These are phyloP conservation scores for Leishmania gerbilli DNA, from an alignment of 208 protist species.

Conservation along the genomic window DNA sequence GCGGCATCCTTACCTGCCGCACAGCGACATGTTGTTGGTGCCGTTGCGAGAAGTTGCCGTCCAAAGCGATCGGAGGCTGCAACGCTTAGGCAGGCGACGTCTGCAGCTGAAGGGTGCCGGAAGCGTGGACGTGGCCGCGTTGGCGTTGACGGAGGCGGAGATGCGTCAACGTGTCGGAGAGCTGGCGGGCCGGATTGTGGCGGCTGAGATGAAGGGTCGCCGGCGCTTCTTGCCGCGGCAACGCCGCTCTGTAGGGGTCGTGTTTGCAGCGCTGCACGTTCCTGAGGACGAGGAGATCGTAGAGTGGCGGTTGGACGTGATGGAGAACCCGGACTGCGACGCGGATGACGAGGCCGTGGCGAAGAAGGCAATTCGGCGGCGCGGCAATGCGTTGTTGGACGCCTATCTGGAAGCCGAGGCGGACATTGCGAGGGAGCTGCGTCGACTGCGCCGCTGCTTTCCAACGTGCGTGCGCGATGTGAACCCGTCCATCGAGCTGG, in stretches of 20 bases:
- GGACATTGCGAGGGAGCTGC: slow-evolving; percentile 35
- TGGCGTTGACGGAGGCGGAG: slow-evolving; percentile 36
- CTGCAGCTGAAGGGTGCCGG: not conserved
- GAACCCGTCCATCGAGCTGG: slow-evolving; percentile 53
- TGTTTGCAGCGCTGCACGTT: slow-evolving; percentile 38
- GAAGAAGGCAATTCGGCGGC: slow-evolving; percentile 37
- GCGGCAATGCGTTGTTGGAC: slow-evolving; percentile 33
- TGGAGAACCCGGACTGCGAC: slow-evolving; percentile 29
- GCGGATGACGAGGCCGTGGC: slow-evolving; percentile 26
- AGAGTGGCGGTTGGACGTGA: slow-evolving; percentile 38
- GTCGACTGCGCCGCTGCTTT: slow-evolving; percentile 44
- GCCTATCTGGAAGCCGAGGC: slow-evolving; percentile 41
- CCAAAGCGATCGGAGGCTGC: slow-evolving; percentile 35
- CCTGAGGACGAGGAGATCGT: slow-evolving; percentile 54
- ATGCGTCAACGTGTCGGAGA: slow-evolving; percentile 23
- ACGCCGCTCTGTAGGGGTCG: slow-evolving; percentile 22
- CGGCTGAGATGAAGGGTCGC: slow-evolving; percentile 34
- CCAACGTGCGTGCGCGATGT: slow-evolving; percentile 68
- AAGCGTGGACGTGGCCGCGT: slow-evolving; percentile 13
- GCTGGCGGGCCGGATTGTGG: slow-evolving; percentile 27
- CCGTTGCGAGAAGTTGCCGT: slow-evolving; percentile 52
- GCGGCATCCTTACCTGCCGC: slow-evolving; percentile 54
- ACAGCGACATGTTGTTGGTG: slow-evolving; percentile 40
- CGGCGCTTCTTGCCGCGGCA: slow-evolving; percentile 36
- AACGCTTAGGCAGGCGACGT: slow-evolving; percentile 17